These are phyloP conservation scores for Apiotrichum veenhuisii DNA, from an alignment of 1,284 basidiomycete species.

Conservation along the genomic window DNA sequence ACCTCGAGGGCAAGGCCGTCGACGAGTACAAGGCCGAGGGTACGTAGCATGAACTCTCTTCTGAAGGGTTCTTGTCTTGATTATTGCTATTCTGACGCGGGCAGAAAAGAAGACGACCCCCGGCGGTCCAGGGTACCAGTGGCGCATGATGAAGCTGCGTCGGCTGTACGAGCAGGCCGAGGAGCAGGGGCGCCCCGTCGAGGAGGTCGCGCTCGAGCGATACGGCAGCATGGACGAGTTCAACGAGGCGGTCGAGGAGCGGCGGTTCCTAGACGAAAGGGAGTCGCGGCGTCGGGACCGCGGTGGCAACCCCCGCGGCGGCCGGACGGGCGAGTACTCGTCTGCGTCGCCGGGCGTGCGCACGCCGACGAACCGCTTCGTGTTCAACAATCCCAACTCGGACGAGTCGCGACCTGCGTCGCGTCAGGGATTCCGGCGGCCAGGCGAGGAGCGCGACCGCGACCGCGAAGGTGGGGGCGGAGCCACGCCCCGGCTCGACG, in stretches of 20 bases:
- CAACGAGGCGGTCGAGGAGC: conserved; percentile 81
- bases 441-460: conserved; percentile 53
- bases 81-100: conserved; percentile 7
- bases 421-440: conserved; percentile 72
- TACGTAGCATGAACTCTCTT: conserved; percentile 12
- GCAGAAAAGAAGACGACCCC: conserved; percentile 57
- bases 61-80: too few species aligned
- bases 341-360: conserved; percentile 57
- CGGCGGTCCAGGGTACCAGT: conserved; percentile 86
- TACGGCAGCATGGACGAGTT: conserved; percentile 82
- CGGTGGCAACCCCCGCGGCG: background rate
- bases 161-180: conserved; percentile 84
- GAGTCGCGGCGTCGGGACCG: conserved; percentile 55
- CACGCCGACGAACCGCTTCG: conserved; percentile 48
- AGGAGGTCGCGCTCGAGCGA: conserved; percentile 81
- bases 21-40: conserved; percentile 59
- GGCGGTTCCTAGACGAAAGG: conserved; percentile 75
- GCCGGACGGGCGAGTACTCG: background rate
- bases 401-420: conserved; percentile 57
- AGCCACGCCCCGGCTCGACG: conserved; percentile 31
- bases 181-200: conserved; percentile 69
- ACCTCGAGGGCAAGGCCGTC: conserved; percentile 60
- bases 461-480: conserved; percentile 19
- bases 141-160: conserved; percentile 96
- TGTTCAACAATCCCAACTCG: conserved; percentile 41